A percentile compares a stretch with the other conserved stretches of the same genome.
phyloP scores from a whole-genome alignment of 2,329 filamentous ascomycete genomes.

The Aspergillus calidoustus region DNA sequence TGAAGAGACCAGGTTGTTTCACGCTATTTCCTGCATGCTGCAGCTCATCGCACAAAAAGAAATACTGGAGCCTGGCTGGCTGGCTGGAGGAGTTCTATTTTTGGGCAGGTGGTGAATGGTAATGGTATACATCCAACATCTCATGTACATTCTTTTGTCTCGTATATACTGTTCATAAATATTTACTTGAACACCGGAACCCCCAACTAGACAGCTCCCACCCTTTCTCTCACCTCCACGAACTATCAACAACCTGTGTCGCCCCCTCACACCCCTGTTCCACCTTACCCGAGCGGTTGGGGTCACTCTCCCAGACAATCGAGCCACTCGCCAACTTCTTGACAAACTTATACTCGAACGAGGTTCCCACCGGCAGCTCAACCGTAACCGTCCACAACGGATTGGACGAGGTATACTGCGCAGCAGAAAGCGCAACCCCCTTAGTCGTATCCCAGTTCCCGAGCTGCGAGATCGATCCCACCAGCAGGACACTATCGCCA shows the following conservation, averaged over 20 bases:
- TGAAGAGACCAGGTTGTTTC: neutral
- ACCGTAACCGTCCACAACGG: slow-evolving; percentile 66
- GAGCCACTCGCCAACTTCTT: slow-evolving; percentile 58
- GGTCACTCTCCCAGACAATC: slow-evolving; percentile 66
- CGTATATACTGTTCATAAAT: no score
- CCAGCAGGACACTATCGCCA: slow-evolving; percentile 69
- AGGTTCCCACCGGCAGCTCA: slow-evolving; percentile 59
- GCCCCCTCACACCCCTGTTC: slow-evolving; percentile 39
- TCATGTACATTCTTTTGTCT: no score
- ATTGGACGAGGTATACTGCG: slow-evolving; percentile 62
- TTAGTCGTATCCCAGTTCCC: slow-evolving; percentile 64
- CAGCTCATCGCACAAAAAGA: neutral
- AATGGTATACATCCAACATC: neutral
- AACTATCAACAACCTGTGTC: slow-evolving; percentile 41
- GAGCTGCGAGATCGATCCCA: slow-evolving; percentile 64
- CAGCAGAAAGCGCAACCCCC: slow-evolving; percentile 63
- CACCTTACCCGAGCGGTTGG: slow-evolving; percentile 49
- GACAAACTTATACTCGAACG: slow-evolving; percentile 72
- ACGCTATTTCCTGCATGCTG: neutral
- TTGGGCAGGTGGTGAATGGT: neutral
- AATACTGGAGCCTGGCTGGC: neutral
- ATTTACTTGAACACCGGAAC: no score
- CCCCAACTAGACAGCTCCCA: no score
- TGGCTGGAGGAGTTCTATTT: neutral
- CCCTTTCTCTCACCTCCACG: slow-evolving; percentile 37